Evolutionary conservation across 345 rosid genomes (phyloP), one percentile per base, ranked within the genome.

Genomic region (Hibiscus syriacus): DNA sequence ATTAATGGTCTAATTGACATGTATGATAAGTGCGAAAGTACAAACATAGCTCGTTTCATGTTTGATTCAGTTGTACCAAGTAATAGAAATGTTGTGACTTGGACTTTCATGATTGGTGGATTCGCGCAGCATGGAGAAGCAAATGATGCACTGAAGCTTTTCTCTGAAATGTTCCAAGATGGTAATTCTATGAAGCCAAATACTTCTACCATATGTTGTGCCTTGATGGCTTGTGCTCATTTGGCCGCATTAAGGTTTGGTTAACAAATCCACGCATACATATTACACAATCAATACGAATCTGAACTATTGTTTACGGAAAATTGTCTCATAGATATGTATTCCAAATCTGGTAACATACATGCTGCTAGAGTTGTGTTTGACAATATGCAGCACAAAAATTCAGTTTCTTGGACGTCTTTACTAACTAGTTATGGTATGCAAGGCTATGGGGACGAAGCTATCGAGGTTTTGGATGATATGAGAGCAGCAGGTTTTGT

Each of bases 81-180:
- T 9, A 75, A 81, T 14, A 84, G 88, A 60, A 80, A 88, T 70
- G 92, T 91, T 30, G 96, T 84, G 66, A 89, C 90, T 20, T 91
- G 97, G 97, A 91, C 96, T 16, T 85, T 71, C 41, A 84, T 89
- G 87, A 89, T 91, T 20, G 92, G 93, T 23, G 93, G 97, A n/a
- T 85, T 84, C 68, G 85, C 93, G 20, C 97, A 91, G 74, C 86
- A 85, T 49, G 98, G 90, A 30, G 93, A 86, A 74, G 89, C 93
- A 4, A 89, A 83, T 59, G 80, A 84, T 69, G 93, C 96, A 25
- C 74, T 92, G 38, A 64, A 81, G 68, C 84, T 89, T 39, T 84
- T 92, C 54, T 72, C 90, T 25, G 75, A 67, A 77, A 85, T 92
- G 92, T 54, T 89, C 14, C 77, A 80, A 70, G 71, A 79, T 70